A percentile compares a stretch with the other conserved stretches of the same genome.
Evolutionary conservation across 768 basidiomycete genomes (phyloP).

Genomic region (Lactarius sp.): DNA sequence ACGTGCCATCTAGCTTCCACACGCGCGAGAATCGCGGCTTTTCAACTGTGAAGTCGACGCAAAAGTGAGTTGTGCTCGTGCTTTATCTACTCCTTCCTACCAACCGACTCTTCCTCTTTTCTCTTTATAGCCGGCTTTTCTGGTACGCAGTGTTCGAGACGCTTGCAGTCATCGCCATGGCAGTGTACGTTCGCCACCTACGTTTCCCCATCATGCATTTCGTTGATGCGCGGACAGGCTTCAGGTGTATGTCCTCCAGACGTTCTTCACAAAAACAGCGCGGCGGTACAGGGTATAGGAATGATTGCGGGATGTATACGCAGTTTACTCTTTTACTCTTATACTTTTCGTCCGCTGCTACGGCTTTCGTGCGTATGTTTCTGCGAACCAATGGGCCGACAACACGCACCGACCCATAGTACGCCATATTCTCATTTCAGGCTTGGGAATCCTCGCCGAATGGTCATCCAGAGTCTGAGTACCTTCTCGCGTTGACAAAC

Average conservation of each 20-base stretch:
- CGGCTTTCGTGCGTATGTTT: background rate
- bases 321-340: background rate
- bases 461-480: too few species aligned
- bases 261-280: conserved; percentile 94
- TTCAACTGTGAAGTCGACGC: conserved; percentile 84
- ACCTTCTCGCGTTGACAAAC: too few species aligned
- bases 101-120: conserved; percentile 1
- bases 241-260: conserved; percentile 90
- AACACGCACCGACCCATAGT: background rate
- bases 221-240: conserved; percentile 43
- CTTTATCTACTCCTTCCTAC: background rate
- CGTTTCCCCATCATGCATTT: conserved; percentile 9
- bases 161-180: conserved; percentile 76
- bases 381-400: background rate
- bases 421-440: too few species aligned
- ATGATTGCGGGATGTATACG: conserved; percentile 8
- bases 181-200: conserved; percentile 55
- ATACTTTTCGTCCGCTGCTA: background rate
- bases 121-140: conserved; percentile 67
- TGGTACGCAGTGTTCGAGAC: conserved; percentile 90
- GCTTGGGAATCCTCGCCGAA: too few species aligned
- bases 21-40: conserved; percentile 94
- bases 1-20: conserved; percentile 61
- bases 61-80: conserved; percentile 49
- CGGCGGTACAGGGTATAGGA: conserved; percentile 80